phyloP scores from a whole-genome alignment of 495 filamentous ascomycete genomes.

The Lophiostoma macrostomum region DNA sequence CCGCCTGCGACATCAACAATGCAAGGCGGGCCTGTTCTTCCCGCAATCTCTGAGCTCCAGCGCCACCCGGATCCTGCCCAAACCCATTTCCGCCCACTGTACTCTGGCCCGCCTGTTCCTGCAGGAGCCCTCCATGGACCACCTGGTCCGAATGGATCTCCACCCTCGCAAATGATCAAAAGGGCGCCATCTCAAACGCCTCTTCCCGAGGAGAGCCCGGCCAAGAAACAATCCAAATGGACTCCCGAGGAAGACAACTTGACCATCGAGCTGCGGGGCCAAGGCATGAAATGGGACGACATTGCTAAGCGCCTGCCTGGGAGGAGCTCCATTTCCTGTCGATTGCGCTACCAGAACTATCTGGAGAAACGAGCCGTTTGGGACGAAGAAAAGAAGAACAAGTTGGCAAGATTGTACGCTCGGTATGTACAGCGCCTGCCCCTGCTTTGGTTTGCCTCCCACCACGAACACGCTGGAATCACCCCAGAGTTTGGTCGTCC shows the following conservation, averaged over 20 bases:
- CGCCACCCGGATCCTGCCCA: constrained; percentile 28
- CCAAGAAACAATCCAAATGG: constrained; percentile 97
- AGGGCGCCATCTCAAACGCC: constrained; percentile 47
- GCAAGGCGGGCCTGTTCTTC: constrained; percentile 32
- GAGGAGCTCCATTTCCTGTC: constrained; percentile 87
- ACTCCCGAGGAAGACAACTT: constrained; percentile 82
- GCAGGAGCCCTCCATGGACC: constrained; percentile 4
- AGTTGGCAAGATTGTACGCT: constrained; percentile 89
- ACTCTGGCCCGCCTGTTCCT: constrained; percentile 21
- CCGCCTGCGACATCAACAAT: constrained; percentile 8
- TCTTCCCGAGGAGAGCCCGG: constrained; percentile 65
- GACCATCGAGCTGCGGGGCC: constrained; percentile 83
- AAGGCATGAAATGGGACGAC: constrained; percentile 97
- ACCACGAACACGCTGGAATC: background rate
- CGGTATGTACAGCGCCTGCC: constrained; percentile 58
- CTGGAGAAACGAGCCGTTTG: constrained; percentile 85
- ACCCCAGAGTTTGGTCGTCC: constrained; percentile 13
- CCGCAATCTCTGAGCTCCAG: constrained; percentile 27
- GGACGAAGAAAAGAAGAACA: constrained; percentile 97
- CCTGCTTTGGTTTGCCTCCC: background rate
- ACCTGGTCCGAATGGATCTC: constrained; percentile 33
- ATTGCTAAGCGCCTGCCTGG: constrained; percentile 87
- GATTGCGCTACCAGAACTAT: constrained; percentile 96
- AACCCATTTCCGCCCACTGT: constrained; percentile 32
- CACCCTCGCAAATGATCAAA: constrained; percentile 45